A percentile compares a stretch with the other conserved stretches of the same genome.
Conservation (phyloP, 352 stramenopile genomes). For the Globisporangium sylvaticum region DNA sequence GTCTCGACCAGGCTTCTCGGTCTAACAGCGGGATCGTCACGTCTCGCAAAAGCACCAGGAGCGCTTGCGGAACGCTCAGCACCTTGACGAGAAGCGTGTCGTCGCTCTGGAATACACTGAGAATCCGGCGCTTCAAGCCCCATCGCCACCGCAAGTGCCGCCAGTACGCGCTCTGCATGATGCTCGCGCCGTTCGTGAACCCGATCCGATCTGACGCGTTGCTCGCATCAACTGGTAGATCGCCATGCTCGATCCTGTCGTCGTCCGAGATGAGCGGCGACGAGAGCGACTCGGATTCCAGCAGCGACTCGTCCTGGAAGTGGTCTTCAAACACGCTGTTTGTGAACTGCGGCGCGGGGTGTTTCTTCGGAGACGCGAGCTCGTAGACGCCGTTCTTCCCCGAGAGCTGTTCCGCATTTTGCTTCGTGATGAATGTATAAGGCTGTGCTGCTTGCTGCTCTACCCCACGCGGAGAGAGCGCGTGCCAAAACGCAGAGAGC, state of each 20-base stretch:
- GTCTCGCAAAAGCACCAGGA: conserved; percentile 54
- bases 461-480: conserved; percentile 32
- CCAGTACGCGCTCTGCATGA: conserved; percentile 55
- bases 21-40: conserved; percentile 71
- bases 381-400: conserved; percentile 16
- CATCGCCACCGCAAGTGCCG: conserved; percentile 71
- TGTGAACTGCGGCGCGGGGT: conserved; percentile 28
- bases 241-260: conserved; percentile 25
- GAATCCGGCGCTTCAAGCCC: conserved; percentile 48
- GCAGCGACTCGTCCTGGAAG: conserved; percentile 37
- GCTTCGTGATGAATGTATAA: conserved; percentile 49
- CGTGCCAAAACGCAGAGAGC: conserved; percentile 79
- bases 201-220: conserved; percentile 8
- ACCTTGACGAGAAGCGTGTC: conserved; percentile 43
- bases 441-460: conserved; percentile 13
- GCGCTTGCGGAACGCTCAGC: conserved; percentile 43
- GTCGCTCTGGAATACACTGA: conserved; percentile 37
- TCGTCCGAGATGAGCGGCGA: conserved; percentile 58
- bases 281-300: conserved; percentile 31
- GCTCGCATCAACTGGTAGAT: neutral
- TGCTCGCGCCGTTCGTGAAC: conserved; percentile 39
- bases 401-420: conserved; percentile 15
- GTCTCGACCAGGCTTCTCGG: conserved; percentile 68
- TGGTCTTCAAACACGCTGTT: conserved; percentile 59
- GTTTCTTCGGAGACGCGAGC: conserved; percentile 20